These are phyloP conservation scores for Hypoxylon sp. DNA, from an alignment of 2,329 filamentous ascomycete genomes.

Conservation along the genomic window DNA sequence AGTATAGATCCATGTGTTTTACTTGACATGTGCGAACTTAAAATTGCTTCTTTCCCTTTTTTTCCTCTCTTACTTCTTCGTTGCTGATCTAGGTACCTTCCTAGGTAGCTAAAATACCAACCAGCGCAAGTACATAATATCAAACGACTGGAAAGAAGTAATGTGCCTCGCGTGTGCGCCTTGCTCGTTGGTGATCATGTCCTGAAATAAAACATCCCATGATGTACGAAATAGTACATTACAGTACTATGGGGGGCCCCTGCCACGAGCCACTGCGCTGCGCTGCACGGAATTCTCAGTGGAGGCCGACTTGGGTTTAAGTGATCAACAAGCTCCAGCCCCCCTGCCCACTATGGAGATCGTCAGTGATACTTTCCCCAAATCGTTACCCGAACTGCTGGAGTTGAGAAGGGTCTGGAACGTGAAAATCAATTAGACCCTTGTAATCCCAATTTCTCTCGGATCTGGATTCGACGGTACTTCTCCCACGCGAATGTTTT, in stretches of 20 bases:
- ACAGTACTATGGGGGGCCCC: constrained; percentile 25
- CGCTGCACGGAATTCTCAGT: constrained; percentile 36
- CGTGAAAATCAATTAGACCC: constrained; percentile 44
- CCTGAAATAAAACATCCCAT: constrained; percentile 15
- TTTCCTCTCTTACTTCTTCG: not conserved
- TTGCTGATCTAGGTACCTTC: not conserved
- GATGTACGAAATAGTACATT: constrained; percentile 32
- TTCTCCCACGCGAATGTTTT: constrained; percentile 43
- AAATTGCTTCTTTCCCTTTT: constrained; percentile 2
- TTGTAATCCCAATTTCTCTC: constrained; percentile 47
- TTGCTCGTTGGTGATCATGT: constrained; percentile 11
- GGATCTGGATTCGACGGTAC: constrained; percentile 45
- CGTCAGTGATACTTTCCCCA: constrained; percentile 46
- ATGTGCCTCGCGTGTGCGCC: constrained; percentile 7
- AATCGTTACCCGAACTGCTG: constrained; percentile 44
- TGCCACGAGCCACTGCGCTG: constrained; percentile 19
- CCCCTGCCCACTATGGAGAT: constrained; percentile 37
- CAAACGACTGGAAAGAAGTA: constrained; percentile 2
- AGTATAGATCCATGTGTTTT: not conserved
- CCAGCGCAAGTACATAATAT: not conserved
- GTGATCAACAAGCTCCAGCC: constrained; percentile 42
- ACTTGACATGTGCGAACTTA: not conserved
- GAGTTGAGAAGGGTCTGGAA: constrained; percentile 45
- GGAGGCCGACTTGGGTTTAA: constrained; percentile 42
- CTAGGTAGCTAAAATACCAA: not conserved